Evolutionary conservation across 345 rosid species (phyloP).

Genomic region (Nasturtium officinale): DNA sequence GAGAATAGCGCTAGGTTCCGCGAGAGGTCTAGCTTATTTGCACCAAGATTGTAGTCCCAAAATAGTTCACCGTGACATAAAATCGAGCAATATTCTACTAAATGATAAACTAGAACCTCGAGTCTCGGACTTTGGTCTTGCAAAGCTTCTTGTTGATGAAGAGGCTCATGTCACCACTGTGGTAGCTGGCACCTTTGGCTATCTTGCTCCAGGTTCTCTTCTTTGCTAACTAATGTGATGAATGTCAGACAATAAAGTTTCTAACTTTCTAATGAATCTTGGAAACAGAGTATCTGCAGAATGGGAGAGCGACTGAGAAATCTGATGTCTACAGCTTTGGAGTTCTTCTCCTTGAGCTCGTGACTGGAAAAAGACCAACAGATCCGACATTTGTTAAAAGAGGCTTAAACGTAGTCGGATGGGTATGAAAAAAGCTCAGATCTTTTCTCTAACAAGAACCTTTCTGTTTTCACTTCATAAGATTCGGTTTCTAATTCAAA

Average conservation of each 20-base stretch:
- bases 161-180: slow-evolving; percentile 93
- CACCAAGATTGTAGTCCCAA: slow-evolving; percentile 93
- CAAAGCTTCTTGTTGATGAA: slow-evolving; percentile 89
- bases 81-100: slow-evolving; percentile 91
- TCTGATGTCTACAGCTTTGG: slow-evolving; percentile 98
- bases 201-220: slow-evolving; percentile 88
- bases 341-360: slow-evolving; percentile 87
- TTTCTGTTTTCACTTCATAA: neutral
- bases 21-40: slow-evolving; percentile 82
- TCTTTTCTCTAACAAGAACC: neutral
- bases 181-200: slow-evolving; percentile 98
- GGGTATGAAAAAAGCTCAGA: slow-evolving; percentile 57
- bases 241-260: neutral
- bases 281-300: slow-evolving; percentile 80
- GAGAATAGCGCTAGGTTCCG: slow-evolving; percentile 80
- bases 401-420: slow-evolving; percentile 92
- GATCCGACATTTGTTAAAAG: slow-evolving; percentile 74
- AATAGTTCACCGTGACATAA: slow-evolving; percentile 88
- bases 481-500: neutral
- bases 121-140: slow-evolving; percentile 95
- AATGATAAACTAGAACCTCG: slow-evolving; percentile 86
- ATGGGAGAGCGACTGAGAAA: slow-evolving; percentile 92
- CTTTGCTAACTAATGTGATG: neutral
- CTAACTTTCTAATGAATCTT: slow-evolving; percentile 3
- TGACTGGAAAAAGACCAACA: slow-evolving; percentile 89